Percentiles rank a stretch among this genome's conserved stretches.
Evolutionary conservation across 495 filamentous ascomycete genomes (phyloP).

Genomic region (Trichoderma gamsii): DNA sequence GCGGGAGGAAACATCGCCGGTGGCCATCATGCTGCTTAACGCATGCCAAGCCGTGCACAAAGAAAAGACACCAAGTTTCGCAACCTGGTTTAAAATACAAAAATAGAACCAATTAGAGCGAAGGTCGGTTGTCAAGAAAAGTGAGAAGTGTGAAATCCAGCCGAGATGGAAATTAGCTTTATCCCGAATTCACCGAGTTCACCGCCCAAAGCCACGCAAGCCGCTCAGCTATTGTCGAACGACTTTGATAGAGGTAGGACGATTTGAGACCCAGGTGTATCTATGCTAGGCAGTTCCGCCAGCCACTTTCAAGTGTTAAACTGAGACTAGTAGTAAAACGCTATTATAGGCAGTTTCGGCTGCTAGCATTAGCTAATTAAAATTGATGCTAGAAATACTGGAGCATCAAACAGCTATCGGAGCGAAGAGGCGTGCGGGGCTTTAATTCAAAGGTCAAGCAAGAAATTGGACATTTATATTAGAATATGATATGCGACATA

Average conservation of each 20-base stretch:
- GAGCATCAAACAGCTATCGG: too few relatives aligned
- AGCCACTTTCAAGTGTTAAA: background rate
- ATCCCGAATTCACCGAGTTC: background rate
- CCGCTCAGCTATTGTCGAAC: background rate
- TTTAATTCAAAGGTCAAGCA: too few relatives aligned
- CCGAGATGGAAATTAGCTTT: background rate
- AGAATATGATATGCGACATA: too few relatives aligned
- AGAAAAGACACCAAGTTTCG: too few relatives aligned
- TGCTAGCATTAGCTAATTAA: too few relatives aligned
- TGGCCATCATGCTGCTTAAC: background rate
- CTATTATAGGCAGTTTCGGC: background rate
- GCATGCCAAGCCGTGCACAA: background rate
- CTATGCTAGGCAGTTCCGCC: background rate
- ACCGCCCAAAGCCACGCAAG: background rate
- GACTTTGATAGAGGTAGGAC: slow-evolving; percentile 4
- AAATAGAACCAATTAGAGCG: background rate
- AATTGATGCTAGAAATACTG: too few relatives aligned
- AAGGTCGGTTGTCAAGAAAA: background rate
- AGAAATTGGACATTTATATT: too few relatives aligned
- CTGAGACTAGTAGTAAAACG: background rate
- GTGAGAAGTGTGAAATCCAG: background rate
- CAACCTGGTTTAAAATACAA: background rate
- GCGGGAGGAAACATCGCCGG: background rate
- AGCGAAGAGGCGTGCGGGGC: too few relatives aligned
- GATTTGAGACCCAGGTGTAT: background rate